Conservation (phyloP, 202 grass and related monocot genomes). For the Setaria viridis region DNA sequence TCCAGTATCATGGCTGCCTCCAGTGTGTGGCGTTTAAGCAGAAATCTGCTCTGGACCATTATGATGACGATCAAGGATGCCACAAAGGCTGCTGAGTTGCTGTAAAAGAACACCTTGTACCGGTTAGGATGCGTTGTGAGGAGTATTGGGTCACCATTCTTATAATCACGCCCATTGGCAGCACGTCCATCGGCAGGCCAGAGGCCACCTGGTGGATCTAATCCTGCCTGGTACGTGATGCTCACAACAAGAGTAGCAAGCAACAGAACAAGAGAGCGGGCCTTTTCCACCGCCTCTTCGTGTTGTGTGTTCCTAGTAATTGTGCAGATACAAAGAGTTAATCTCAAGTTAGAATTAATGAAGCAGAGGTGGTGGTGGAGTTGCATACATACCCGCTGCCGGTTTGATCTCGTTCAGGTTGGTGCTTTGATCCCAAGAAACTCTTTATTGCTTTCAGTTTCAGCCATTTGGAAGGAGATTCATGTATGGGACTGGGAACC, state of each 20-base stretch:
- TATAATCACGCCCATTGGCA: neutral
- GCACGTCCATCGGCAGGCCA: slow-evolving; percentile 23
- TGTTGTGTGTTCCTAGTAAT: neutral
- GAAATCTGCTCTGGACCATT: slow-evolving; percentile 31
- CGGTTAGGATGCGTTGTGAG: neutral
- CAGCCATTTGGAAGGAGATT: neutral
- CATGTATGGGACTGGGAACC: neutral
- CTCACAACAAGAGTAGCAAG: slow-evolving; percentile 49
- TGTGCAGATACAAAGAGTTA: neutral
- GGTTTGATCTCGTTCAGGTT: neutral
- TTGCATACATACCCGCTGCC: neutral
- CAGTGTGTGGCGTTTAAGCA: slow-evolving; percentile 2
- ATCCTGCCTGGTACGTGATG: slow-evolving; percentile 46
- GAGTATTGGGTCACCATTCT: slow-evolving; percentile 40
- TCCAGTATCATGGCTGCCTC: slow-evolving; percentile 42
- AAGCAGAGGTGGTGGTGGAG: neutral
- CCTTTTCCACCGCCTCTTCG: neutral
- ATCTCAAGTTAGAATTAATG: neutral
- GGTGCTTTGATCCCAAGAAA: neutral
- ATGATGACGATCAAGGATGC: slow-evolving; percentile 46
- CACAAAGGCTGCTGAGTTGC: slow-evolving; percentile 48
- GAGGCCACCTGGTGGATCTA: slow-evolving; percentile 49
- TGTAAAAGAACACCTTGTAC: slow-evolving; percentile 52
- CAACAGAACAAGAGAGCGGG: slow-evolving; percentile 37
- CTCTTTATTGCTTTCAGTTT: neutral